Base-by-base conservation (phyloP, 306 rosid genomes). In the Fragaria nilgerrensis region DNA sequence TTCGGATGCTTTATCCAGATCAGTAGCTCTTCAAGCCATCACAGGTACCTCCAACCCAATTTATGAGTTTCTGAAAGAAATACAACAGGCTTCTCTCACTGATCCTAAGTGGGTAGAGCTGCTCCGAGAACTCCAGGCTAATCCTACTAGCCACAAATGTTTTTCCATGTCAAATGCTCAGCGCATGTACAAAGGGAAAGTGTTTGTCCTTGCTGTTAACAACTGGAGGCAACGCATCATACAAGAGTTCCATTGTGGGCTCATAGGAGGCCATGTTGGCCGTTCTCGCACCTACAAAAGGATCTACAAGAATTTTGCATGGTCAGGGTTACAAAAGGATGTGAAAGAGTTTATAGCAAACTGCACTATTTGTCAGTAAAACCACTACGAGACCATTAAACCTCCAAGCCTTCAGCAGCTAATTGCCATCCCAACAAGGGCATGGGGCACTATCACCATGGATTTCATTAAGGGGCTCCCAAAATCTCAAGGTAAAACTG, bases 91-190 rank as follows among this genome's bases (percentile, higher is more conserved):
- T 17, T 41, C 11, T 9, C 8, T 0, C 7, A 5, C 0, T 3
- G n/a, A 4, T 5, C 2, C 2, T 1, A 41, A 8, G 2, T 4
- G 1, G 1, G 7, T 5, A 0, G 3, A 15, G 8, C 7, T 15
- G 0, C 1, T 14, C 6, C 5, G 17, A 50, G 0, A 39, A 5
- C 43, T 39, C 0, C 9, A 39, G 5, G 9, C 9, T 7, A 7
- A 39, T 1, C 43, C 43, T 0, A 39, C 43, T 7, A 7, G 43
- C 9, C 43, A 1, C 22, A 50, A 6, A 17, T 8, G 17, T 5
- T 50, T 5, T 1, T 16, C 7, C 5, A 16, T 16, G 9, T 1
- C 7, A 0, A 50, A 50, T 15, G 17, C 2, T 0, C 22, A 15
- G n/a, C n/a, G 17, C 0, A 0, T 15, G 3, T 50, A 50, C 7